A percentile compares a stretch with the other conserved stretches of the same genome.
These are phyloP conservation scores for Raffaelea albimanens DNA, from an alignment of 2,329 filamentous ascomycete species.

Conservation along the genomic window DNA sequence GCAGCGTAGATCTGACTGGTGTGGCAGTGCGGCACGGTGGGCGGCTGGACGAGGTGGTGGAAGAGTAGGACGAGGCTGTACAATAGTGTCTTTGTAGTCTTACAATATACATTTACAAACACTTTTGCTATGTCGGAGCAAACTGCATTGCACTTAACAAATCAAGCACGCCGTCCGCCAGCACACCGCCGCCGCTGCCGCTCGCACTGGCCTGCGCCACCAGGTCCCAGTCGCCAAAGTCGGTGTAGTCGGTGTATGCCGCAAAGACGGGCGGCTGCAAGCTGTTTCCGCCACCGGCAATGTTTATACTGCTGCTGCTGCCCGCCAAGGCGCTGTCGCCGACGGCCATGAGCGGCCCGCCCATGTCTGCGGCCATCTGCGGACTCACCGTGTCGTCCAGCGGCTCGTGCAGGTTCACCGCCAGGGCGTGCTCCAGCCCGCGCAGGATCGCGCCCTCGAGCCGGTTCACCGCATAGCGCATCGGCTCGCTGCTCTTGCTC, in stretches of 20 bases:
- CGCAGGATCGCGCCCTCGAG: constrained; percentile 27
- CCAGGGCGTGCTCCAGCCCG: constrained; percentile 26
- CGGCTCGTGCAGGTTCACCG: constrained; percentile 23
- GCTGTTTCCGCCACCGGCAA: no score
- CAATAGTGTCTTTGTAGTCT: no score
- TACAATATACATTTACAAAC: no score
- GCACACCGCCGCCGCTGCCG: no score
- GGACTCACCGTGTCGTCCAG: constrained; percentile 20
- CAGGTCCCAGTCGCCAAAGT: constrained; percentile 25
- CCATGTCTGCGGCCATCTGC: no score
- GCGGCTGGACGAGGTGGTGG: neutral
- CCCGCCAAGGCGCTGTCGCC: no score
- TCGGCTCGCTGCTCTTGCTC: constrained; percentile 26
- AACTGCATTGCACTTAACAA: constrained; percentile 18
- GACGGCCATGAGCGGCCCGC: neutral
- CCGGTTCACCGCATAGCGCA: constrained; percentile 26
- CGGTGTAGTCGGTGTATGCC: constrained; percentile 20
- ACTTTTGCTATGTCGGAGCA: no score
- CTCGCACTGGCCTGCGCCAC: constrained; percentile 58
- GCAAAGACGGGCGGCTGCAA: no score
- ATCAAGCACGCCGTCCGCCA: constrained; percentile 10
- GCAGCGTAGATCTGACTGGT: neutral
- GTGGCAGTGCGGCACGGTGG: neutral
- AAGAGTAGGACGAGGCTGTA: no score
- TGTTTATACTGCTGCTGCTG: no score